phyloP scores from a whole-genome alignment of 441 rosid genomes.

The Croton setiger region DNA sequence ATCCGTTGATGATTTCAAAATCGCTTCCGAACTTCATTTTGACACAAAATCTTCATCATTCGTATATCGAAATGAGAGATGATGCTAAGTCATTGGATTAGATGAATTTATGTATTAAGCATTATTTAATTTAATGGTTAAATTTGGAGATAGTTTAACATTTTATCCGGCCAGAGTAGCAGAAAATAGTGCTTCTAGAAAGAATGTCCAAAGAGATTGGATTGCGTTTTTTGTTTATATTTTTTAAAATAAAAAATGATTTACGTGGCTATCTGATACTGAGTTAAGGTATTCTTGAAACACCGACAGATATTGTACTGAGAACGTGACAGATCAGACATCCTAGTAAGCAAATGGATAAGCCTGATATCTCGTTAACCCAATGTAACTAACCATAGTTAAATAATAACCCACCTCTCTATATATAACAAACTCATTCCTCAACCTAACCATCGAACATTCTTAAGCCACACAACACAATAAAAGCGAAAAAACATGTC shows the following conservation, averaged over 20 bases:
- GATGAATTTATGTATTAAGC: too few relatives aligned
- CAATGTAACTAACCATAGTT: constrained; percentile 31
- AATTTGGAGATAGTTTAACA: too few relatives aligned
- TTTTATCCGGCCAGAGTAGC: too few relatives aligned
- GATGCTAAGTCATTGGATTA: too few relatives aligned
- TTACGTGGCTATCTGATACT: not conserved
- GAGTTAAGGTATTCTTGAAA: not conserved
- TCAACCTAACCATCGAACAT: not conserved
- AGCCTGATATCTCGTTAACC: constrained; percentile 13
- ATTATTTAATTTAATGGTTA: too few relatives aligned
- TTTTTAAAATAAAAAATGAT: not conserved
- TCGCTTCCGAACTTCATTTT: too few relatives aligned
- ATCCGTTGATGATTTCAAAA: too few relatives aligned
- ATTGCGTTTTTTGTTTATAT: too few relatives aligned
- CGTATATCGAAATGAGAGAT: too few relatives aligned
- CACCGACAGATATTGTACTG: constrained; percentile 44
- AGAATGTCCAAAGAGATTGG: constrained; percentile 11
- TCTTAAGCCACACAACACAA: not conserved
- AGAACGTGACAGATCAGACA: constrained; percentile 18
- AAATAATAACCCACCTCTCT: not conserved
- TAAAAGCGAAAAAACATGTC: constrained; percentile 5
- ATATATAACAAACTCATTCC: not conserved
- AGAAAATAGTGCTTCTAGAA: not conserved
- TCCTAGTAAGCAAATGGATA: constrained; percentile 9
- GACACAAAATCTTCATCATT: too few relatives aligned